Evolutionary conservation across 805 yeast genomes (phyloP), one percentile per base, ranked within the genome.

Genomic region (Ogataea trehalophila): DNA sequence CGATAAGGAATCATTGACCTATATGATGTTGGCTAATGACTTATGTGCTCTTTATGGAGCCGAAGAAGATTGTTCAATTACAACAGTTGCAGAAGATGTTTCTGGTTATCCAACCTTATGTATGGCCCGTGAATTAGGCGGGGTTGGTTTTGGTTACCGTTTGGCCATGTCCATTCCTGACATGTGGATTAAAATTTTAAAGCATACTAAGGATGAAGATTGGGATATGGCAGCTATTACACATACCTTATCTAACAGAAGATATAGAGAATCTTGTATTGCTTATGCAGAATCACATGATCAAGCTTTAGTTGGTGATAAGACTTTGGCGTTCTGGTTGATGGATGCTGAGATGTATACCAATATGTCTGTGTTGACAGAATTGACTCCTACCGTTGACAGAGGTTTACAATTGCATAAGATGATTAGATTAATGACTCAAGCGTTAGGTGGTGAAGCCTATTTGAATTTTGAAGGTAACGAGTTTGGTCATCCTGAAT

Each of bases 331-430:
- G 0, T 92, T 92, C 63, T 94, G 99, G 99, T 75, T 92, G 48
- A 92, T 92, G 98, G 99, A 92, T 69, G 90, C 92, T 53, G 96
- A 91, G 56, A 91, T 92, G 98, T 92, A 92, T 68, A 92, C 97
- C 34, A 83, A 90, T 68, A 92, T 92, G 99, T 84, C 95, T 15
- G 74, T 74, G 2, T 61, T 91, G 40, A 71, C 88, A 1, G 87
- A 83, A 45, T 71, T 85, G 44, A 85, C 95, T 1, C 85, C 87
- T 4, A 77, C 84, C 13, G 75, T 92, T 53, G 96, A 90, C 59
- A 80, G 99, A 54, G 99, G 99, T 34, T 69, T 94, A 39, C 81
- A 96, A 17, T 73, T 92, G 52, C 99, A 92, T 70, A 92, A 92
- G 65, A 68, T 94, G 80, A 94, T 92, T 52, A 77, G 99, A 54